A percentile compares a stretch with the other conserved stretches of the same genome.
phyloP scores from a whole-genome alignment of 495 filamentous ascomycete genomes.

The Bathelium albidoporum region DNA sequence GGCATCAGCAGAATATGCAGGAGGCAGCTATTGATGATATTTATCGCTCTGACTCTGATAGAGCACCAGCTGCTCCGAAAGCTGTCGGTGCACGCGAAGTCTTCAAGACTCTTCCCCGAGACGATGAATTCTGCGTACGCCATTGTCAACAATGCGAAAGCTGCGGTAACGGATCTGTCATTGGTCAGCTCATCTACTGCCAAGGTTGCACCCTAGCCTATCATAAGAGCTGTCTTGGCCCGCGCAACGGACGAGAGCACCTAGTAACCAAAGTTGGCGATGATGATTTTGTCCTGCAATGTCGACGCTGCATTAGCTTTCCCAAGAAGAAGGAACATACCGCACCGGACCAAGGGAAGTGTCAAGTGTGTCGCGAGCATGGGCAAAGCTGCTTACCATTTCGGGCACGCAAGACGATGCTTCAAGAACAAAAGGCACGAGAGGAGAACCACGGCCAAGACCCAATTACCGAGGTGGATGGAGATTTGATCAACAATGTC shows the following conservation, averaged over 20 bases:
- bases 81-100: constrained; percentile 55
- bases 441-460: constrained; percentile 67
- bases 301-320: constrained; percentile 66
- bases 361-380: constrained; percentile 52
- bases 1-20: constrained; percentile 43
- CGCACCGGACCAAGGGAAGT: constrained; percentile 59
- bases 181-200: constrained; percentile 60
- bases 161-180: constrained; percentile 49
- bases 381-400: constrained; percentile 62
- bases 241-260: constrained; percentile 65
- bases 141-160: constrained; percentile 65
- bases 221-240: constrained; percentile 71
- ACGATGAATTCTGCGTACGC: constrained; percentile 50
- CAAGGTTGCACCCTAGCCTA: constrained; percentile 82
- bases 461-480: constrained; percentile 54
- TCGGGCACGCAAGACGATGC: constrained; percentile 53
- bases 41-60: constrained; percentile 36
- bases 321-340: constrained; percentile 54
- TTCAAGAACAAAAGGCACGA: constrained; percentile 72
- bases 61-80: constrained; percentile 35
- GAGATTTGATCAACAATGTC: constrained; percentile 58
- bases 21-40: constrained; percentile 59
- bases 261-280: constrained; percentile 82
- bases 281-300: constrained; percentile 79
- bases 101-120: constrained; percentile 46